A percentile compares a stretch with the other conserved stretches of the same genome.
Conservation (phyloP, 441 rosid genomes). For the Syzygium syzygioides region DNA sequence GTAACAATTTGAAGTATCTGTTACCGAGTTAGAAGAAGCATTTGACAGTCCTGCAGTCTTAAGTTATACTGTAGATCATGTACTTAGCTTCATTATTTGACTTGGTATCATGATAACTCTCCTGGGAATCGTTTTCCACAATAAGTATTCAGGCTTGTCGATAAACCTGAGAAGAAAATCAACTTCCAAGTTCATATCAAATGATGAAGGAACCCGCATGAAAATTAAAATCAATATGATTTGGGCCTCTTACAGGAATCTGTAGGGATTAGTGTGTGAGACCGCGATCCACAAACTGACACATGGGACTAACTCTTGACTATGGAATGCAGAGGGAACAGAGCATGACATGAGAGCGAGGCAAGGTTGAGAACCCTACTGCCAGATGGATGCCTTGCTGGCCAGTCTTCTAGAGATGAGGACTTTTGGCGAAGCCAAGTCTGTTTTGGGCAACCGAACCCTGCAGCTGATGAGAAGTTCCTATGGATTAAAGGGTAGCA, state of each 20-base stretch:
- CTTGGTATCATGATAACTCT: background rate
- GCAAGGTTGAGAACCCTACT: background rate
- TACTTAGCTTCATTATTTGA: background rate
- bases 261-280: background rate
- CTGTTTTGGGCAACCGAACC: background rate
- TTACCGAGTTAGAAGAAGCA: background rate
- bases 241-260: background rate
- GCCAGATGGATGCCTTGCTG: fast-evolving
- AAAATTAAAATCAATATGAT: too few species aligned
- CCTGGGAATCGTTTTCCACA: background rate
- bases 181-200: background rate
- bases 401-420: constrained; percentile 1
- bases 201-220: background rate
- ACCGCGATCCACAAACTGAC: background rate
- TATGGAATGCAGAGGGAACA: background rate
- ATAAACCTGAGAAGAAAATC: background rate
- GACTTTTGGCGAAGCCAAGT: background rate
- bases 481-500: background rate
- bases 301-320: background rate
- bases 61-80: background rate
- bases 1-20: background rate
- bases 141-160: background rate
- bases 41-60: background rate
- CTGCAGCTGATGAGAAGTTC: constrained; percentile 8
- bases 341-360: background rate